phyloP scores from a whole-genome alignment of 169 alveolate species.

The Plasmodium cynomolgi region DNA sequence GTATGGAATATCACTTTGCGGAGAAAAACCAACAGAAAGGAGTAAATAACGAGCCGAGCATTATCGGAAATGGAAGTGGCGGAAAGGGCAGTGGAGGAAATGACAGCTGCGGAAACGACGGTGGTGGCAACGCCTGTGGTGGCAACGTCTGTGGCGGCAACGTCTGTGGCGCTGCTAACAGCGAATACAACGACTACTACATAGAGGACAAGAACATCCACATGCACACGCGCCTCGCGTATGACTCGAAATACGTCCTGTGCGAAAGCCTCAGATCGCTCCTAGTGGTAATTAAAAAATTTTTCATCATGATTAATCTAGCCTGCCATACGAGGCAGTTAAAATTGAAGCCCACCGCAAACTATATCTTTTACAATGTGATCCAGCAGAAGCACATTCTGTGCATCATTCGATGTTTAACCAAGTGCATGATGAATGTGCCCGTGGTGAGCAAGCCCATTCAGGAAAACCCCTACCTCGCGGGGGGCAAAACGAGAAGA shows the following conservation, averaged over 20 bases:
- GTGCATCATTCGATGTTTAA: slow-evolving; percentile 66
- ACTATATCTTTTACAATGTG: slow-evolving; percentile 49
- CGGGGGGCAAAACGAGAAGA: background rate
- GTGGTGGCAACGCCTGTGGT: no score
- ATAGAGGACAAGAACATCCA: slow-evolving; percentile 54
- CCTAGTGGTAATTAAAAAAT: slow-evolving; percentile 56
- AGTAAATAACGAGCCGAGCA: background rate
- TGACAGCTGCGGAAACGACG: slow-evolving; percentile 45
- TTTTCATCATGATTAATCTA: slow-evolving; percentile 48
- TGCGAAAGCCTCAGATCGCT: slow-evolving; percentile 70
- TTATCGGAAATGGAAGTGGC: background rate
- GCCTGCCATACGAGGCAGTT: slow-evolving; percentile 44
- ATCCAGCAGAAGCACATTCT: slow-evolving; percentile 69
- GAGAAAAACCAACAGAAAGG: background rate
- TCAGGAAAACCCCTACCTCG: slow-evolving; percentile 57
- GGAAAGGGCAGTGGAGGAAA: background rate
- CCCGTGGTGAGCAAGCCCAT: slow-evolving; percentile 73
- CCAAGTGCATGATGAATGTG: slow-evolving; percentile 75
- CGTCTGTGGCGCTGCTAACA: background rate
- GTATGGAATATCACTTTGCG: background rate
- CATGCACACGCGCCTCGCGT: slow-evolving; percentile 32
- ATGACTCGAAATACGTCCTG: slow-evolving; percentile 72
- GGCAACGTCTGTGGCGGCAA: no score
- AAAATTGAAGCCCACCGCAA: slow-evolving; percentile 21
- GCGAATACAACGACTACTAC: slow-evolving; percentile 64